phyloP scores from a whole-genome alignment of 257 asterid genomes.

The Solanum rostratum region DNA sequence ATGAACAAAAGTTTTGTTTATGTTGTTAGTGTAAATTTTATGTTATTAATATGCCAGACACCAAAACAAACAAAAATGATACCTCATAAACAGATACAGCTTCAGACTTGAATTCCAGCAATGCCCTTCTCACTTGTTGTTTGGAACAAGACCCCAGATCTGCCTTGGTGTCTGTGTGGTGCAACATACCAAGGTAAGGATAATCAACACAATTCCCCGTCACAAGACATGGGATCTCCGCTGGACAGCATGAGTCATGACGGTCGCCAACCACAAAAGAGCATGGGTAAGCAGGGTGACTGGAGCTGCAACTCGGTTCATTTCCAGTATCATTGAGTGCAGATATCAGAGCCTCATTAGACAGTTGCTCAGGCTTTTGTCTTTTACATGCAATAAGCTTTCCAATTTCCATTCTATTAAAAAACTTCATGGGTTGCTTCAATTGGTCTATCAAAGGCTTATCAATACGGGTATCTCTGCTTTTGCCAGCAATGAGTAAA shows the following conservation, averaged over 20 bases:
- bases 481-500: slow-evolving; percentile 44
- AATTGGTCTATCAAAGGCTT: slow-evolving; percentile 12
- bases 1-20: neutral
- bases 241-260: slow-evolving; percentile 9
- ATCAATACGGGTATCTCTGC: slow-evolving; percentile 13
- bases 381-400: slow-evolving; percentile 24
- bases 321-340: slow-evolving; percentile 15
- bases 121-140: slow-evolving; percentile 29
- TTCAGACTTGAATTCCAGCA: slow-evolving; percentile 58
- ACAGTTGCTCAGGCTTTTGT: slow-evolving; percentile 28
- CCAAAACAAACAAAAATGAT: neutral
- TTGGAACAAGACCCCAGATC: slow-evolving; percentile 25
- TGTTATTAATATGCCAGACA: neutral
- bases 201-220: slow-evolving; percentile 18
- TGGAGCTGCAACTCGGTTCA: slow-evolving; percentile 4
- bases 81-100: slow-evolving; percentile 52
- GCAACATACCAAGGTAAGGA: slow-evolving; percentile 35
- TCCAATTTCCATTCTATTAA: slow-evolving; percentile 5
- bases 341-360: slow-evolving; percentile 9
- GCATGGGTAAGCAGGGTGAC: slow-evolving; percentile 8
- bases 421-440: slow-evolving; percentile 12
- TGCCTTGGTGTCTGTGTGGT: slow-evolving; percentile 18
- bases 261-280: slow-evolving; percentile 2
- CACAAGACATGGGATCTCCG: slow-evolving; percentile 41
- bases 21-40: neutral